Conservation (phyloP, 345 rosid genomes). For the Odontarrhena argentea region DNA sequence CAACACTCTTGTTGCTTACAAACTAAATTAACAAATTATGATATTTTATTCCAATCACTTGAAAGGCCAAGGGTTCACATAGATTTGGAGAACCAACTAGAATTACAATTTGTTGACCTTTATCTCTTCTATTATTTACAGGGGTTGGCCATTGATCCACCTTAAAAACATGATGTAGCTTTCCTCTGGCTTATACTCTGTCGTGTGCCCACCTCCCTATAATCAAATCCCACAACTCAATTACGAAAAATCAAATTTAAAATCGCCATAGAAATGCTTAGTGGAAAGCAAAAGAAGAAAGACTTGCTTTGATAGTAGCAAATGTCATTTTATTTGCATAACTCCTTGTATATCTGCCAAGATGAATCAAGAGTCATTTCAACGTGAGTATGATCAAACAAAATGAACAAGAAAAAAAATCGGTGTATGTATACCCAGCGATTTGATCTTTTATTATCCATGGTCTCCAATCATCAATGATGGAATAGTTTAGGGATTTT, state of each 20-base stretch:
- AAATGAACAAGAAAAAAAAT: too few relatives aligned
- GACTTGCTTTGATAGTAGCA: constrained; percentile 59
- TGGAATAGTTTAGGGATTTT: constrained; percentile 51
- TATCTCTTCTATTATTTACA: neutral
- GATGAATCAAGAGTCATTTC: too few relatives aligned
- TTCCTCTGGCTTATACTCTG: constrained; percentile 47
- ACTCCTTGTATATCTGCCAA: constrained; percentile 52
- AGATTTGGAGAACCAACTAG: too few relatives aligned
- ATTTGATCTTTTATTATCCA: constrained; percentile 55
- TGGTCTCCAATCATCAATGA: constrained; percentile 57
- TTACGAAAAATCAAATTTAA: neutral
- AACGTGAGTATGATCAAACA: too few relatives aligned
- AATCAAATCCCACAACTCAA: neutral
- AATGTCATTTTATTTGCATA: constrained; percentile 63
- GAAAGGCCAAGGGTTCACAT: too few relatives aligned
- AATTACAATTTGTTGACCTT: neutral
- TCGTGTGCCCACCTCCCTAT: constrained; percentile 65
- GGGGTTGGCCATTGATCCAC: neutral
- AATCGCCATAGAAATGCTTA: neutral
- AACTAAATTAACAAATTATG: too few relatives aligned
- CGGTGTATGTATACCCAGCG: constrained; percentile 32
- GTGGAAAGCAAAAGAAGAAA: neutral
- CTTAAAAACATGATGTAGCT: constrained; percentile 46
- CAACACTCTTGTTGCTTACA: too few relatives aligned
- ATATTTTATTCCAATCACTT: too few relatives aligned